Percentiles rank a stretch among this genome's conserved stretches.
Conservation (phyloP, 805 yeast genomes). For the Scheffersomyces lignosus region DNA sequence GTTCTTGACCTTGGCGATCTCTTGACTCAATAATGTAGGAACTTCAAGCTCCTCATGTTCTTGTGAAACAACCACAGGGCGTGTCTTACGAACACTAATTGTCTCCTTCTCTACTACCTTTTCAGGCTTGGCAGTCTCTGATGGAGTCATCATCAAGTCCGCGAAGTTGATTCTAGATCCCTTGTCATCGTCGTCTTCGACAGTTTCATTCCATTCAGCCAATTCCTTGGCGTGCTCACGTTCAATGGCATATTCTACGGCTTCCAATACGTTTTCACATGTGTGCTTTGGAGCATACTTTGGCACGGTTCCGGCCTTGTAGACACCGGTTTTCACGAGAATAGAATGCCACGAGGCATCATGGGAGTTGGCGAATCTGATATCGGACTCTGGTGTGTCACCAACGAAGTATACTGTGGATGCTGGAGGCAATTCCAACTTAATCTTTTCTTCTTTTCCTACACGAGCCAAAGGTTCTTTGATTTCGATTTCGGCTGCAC, state of each 20-base stretch:
- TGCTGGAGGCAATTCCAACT: slow-evolving; percentile 73
- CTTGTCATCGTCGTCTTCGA: slow-evolving; percentile 30
- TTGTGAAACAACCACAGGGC: slow-evolving; percentile 12
- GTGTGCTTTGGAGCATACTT: slow-evolving; percentile 75
- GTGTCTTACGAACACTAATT: slow-evolving; percentile 7
- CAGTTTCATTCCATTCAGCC: slow-evolving; percentile 67
- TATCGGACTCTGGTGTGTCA: slow-evolving; percentile 88
- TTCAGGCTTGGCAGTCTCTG: slow-evolving; percentile 19
- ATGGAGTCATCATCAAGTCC: slow-evolving; percentile 47
- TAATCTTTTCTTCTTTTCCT: slow-evolving; percentile 36
- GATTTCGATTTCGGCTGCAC: slow-evolving; percentile 3
- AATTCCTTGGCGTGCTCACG: slow-evolving; percentile 74
- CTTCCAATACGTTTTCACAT: slow-evolving; percentile 74
- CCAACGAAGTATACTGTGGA: slow-evolving; percentile 87
- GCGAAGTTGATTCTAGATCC: slow-evolving; percentile 41
- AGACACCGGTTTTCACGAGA: slow-evolving; percentile 84
- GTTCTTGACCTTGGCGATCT: slow-evolving; percentile 38
- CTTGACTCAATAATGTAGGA: slow-evolving; percentile 48
- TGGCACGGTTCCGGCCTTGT: slow-evolving; percentile 76
- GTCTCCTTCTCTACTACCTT: slow-evolving; percentile 14
- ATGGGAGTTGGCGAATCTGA: slow-evolving; percentile 83
- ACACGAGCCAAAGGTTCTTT: slow-evolving; percentile 14
- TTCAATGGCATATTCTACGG: slow-evolving; percentile 80
- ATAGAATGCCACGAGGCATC: slow-evolving; percentile 84
- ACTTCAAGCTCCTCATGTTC: slow-evolving; percentile 52